phyloP scores from a whole-genome alignment of 257 asterid species.

The Solanum virginianum region DNA sequence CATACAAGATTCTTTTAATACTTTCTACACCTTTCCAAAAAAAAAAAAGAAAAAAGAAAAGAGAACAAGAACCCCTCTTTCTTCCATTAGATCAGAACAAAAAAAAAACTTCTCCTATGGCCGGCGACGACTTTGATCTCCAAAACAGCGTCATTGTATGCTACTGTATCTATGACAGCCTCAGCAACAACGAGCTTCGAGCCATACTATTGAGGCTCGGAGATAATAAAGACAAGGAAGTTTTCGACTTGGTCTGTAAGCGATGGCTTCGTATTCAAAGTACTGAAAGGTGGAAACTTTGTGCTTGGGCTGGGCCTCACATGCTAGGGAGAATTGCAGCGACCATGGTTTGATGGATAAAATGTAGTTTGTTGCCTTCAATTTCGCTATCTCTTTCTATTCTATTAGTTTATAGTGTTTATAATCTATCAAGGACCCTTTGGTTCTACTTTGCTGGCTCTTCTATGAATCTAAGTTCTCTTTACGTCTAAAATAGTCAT shows the following conservation, averaged over 20 bases:
- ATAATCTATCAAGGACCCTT: too few species aligned
- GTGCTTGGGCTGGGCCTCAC: conserved; percentile 90
- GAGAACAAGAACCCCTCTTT: background rate
- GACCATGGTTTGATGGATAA: too few species aligned
- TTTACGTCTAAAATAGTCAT: too few species aligned
- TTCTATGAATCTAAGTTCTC: too few species aligned
- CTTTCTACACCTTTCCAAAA: too few species aligned
- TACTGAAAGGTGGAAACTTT: conserved; percentile 59
- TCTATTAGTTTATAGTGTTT: too few species aligned
- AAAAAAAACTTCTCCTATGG: background rate
- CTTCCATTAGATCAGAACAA: background rate
- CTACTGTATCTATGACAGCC: conserved; percentile 40
- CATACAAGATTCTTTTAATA: too few species aligned
- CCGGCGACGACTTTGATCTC: background rate
- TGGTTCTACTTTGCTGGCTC: too few species aligned
- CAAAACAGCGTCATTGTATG: background rate
- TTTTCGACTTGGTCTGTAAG: conserved; percentile 84
- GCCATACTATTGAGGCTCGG: conserved; percentile 42
- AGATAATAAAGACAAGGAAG: conserved; percentile 54
- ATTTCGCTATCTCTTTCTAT: too few species aligned
- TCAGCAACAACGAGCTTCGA: conserved; percentile 78
- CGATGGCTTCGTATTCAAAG: conserved; percentile 87
- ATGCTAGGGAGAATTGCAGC: conserved; percentile 71
- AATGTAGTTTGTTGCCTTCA: too few species aligned
- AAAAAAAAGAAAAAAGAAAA: too few species aligned